A percentile compares a stretch with the other conserved stretches of the same genome.
These are phyloP conservation scores for Penicillium sp. DNA, from an alignment of 2,329 filamentous ascomycete genomes.

Conservation along the genomic window DNA sequence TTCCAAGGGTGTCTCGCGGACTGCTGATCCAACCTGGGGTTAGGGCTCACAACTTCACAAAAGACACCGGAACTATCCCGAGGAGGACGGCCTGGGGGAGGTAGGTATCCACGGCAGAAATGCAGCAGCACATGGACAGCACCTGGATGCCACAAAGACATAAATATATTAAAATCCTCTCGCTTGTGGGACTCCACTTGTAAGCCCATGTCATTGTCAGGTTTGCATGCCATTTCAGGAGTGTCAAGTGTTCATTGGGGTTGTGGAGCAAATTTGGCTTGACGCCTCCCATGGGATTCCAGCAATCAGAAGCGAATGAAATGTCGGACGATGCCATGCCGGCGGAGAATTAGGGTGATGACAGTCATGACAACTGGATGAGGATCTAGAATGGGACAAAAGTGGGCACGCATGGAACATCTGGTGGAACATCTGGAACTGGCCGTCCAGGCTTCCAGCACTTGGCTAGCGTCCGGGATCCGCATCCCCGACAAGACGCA, in stretches of 20 bases:
- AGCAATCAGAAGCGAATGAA: conserved; percentile 10
- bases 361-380: background rate
- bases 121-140: background rate
- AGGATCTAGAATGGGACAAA: background rate
- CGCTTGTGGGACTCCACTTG: background rate
- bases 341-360: conserved; percentile 4
- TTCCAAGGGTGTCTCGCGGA: background rate
- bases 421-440: background rate
- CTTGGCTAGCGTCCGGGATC: background rate
- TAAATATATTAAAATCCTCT: background rate
- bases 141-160: background rate
- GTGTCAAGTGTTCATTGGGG: background rate
- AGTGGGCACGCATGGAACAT: background rate
- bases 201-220: background rate
- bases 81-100: background rate
- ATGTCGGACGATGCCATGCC: background rate
- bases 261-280: background rate
- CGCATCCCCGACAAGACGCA: background rate
- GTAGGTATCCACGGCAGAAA: background rate
- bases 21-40: background rate
- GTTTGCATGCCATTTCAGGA: conserved; percentile 5
- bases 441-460: background rate
- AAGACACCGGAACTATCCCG: background rate
- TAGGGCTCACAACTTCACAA: background rate
- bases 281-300: background rate